Conservation (phyloP, 2,329 filamentous ascomycete genomes). For the Fusarium longipes region DNA sequence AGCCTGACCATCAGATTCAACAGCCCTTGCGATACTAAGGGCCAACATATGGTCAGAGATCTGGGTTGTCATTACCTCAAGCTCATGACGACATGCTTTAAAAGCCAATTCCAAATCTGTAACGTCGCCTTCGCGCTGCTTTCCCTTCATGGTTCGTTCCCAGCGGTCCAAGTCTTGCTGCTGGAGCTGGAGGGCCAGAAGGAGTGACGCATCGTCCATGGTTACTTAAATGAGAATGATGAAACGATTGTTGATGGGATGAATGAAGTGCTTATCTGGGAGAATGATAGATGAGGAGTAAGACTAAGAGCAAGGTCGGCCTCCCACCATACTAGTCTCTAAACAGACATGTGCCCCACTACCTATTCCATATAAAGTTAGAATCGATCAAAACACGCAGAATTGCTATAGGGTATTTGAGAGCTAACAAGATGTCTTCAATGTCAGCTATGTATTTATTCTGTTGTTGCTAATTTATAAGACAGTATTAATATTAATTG, state of each 20-base stretch:
- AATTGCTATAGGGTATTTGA: no score
- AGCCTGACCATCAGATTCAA: background rate
- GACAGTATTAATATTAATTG: no score
- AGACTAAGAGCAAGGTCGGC: no score
- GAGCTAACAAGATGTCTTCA: no score
- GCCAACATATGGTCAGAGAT: background rate
- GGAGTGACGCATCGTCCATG: background rate
- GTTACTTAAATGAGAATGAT: background rate
- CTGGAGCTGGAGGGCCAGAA: background rate
- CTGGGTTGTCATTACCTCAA: background rate
- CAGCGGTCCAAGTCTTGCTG: background rate
- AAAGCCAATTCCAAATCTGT: background rate
- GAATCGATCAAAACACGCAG: no score
- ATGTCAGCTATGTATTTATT: no score
- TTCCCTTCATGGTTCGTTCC: background rate
- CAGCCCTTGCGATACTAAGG: background rate
- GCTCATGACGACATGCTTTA: background rate
- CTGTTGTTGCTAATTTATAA: no score
- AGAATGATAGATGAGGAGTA: background rate
- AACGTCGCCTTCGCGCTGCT: background rate
- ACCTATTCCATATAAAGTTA: no score
- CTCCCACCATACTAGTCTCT: no score
- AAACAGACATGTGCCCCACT: background rate
- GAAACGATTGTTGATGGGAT: background rate
- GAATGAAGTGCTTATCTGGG: background rate